Evolutionary conservation across 768 basidiomycete species (phyloP).

Genomic region (Hygrocybe punicea): DNA sequence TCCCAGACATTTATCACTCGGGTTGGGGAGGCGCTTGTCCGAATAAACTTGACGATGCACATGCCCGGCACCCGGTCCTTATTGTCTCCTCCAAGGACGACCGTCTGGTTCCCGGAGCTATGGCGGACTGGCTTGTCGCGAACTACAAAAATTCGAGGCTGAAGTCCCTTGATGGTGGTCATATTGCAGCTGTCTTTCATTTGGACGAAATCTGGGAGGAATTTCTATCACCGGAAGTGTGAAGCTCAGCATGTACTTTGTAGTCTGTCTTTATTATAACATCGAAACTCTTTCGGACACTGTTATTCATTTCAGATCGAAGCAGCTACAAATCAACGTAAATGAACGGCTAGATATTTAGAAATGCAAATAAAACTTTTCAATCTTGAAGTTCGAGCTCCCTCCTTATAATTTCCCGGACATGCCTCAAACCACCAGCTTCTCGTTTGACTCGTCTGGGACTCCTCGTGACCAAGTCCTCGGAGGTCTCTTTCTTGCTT

Average conservation of each 20-base stretch:
- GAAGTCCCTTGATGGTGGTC: conserved; percentile 46
- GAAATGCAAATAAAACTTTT: conserved; percentile 13
- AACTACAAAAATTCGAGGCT: conserved; percentile 44
- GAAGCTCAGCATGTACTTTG: too few species aligned
- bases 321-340: conserved; percentile 2
- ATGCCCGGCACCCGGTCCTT: conserved; percentile 44
- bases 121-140: conserved; percentile 49
- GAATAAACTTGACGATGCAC: conserved; percentile 42
- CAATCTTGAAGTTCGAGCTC: conserved; percentile 72
- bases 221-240: conserved; percentile 23
- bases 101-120: conserved; percentile 37
- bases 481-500: conserved; percentile 55
- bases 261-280: too few species aligned
- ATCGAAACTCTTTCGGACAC: background rate
- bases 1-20: conserved; percentile 42
- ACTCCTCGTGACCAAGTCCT: conserved; percentile 63
- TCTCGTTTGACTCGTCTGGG: conserved; percentile 70
- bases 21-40: conserved; percentile 51
- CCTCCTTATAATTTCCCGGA: conserved; percentile 74
- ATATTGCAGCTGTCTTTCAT: conserved; percentile 44
- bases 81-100: conserved; percentile 46
- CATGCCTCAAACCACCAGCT: conserved; percentile 70
- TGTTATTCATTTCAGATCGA: conserved; percentile 1
- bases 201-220: conserved; percentile 47
- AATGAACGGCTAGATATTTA: background rate